Evolutionary conservation across 1,284 basidiomycete genomes (phyloP), one percentile per base, ranked within the genome.

Genomic region (Tylopilus orsonianus): DNA sequence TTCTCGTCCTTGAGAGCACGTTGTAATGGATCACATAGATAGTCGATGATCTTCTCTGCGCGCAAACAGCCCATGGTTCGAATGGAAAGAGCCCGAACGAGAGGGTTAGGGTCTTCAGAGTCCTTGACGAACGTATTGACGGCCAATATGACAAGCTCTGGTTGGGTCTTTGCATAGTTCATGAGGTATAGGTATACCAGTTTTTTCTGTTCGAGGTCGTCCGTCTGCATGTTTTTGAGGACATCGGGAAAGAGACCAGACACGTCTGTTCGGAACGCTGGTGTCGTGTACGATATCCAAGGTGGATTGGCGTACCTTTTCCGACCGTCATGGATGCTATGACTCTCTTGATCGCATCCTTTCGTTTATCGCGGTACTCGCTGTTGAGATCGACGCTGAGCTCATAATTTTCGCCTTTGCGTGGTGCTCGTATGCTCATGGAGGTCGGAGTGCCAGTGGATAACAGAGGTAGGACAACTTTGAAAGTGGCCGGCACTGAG

Each of bases 91-190:
- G 96, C 96, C 44, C 96, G 86, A 23, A 99, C 91, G 51, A 99
- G 89, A 0, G 96, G 95, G 66, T 98, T 99, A 5, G 90, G 84
- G 66, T 98, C 97, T 59, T 95, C 93, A 0, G 93, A 86, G 69
- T 99, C 96, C 78, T 96, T 85, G 49, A 99, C 96, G 65, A 99
- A 99, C 1, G 96, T 99, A 68, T 99, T 99, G 56, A 99, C 95
- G 13, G 96, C 96, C 40, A 99, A 81, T 66, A 99, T 98, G 69
- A 98, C 96, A 60, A 84, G 79, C 68, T 99, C 96, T 0, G 97
- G 96, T 66, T 99, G 96, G 0, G 96, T 95, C 68, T 97, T 97
- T 43, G 95, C 94, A 62, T 98, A 98, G 75, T 97, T 97, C 87
- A 97, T 97, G 50, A 98, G 85, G 69, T 97, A 99, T 38, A 98